Evolutionary conservation across 2,329 filamentous ascomycete species (phyloP).

Genomic region (Aspergillus sp.): DNA sequence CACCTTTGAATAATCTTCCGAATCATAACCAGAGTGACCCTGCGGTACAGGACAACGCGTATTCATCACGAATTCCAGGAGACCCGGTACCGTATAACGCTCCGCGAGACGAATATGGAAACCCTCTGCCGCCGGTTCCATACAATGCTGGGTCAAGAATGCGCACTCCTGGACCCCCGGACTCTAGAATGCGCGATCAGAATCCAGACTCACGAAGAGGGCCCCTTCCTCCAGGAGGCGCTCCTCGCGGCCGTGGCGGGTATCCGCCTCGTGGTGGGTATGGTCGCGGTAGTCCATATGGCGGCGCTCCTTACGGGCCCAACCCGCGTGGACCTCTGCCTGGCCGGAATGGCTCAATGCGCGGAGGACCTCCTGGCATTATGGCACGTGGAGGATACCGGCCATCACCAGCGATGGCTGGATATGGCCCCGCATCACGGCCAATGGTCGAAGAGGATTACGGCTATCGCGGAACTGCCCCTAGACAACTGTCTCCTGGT

Average conservation of each 20-base stretch:
- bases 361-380: conserved; percentile 44
- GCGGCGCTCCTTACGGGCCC: conserved; percentile 22
- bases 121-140: conserved; percentile 42
- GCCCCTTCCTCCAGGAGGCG: conserved; percentile 49
- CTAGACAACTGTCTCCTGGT: conserved; percentile 39
- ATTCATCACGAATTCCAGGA: conserved; percentile 33
- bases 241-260: conserved; percentile 61
- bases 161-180: conserved; percentile 29
- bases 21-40: conserved; percentile 28
- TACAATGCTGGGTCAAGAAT: conserved; percentile 38
- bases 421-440: conserved; percentile 52
- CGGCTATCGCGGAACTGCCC: conserved; percentile 30
- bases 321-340: conserved; percentile 38
- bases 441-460: conserved; percentile 33
- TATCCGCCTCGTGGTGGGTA: conserved; percentile 54
- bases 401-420: conserved; percentile 53
- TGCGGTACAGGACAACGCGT: conserved; percentile 32
- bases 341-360: conserved; percentile 47
- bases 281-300: conserved; percentile 47
- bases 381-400: conserved; percentile 47
- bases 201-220: conserved; percentile 51
- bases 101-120: conserved; percentile 44
- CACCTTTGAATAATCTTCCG: conserved; percentile 39
- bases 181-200: conserved; percentile 50
- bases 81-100: conserved; percentile 37